phyloP scores from a whole-genome alignment of 768 basidiomycete species.

The Sutorius australiensis region DNA sequence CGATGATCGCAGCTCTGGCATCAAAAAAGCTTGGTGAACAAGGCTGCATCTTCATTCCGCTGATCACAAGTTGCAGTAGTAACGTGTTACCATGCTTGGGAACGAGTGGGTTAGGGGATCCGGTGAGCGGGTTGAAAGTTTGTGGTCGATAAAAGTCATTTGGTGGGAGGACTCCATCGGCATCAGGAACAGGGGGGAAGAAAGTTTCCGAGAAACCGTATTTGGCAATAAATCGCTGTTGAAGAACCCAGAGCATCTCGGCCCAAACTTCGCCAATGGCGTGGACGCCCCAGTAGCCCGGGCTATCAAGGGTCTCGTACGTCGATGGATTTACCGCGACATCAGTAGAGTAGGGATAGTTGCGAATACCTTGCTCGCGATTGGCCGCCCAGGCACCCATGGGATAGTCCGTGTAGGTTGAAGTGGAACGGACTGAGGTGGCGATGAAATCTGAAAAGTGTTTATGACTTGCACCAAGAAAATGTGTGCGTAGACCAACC shows the following conservation, averaged over 20 bases:
- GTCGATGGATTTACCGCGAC: conserved; percentile 78
- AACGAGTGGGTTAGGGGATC: conserved; percentile 46
- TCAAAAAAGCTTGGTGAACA: conserved; percentile 91
- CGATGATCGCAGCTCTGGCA: conserved; percentile 84
- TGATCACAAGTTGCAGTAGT: conserved; percentile 76
- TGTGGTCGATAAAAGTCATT: conserved; percentile 66
- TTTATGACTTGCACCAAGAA: background rate
- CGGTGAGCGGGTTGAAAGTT: conserved; percentile 30
- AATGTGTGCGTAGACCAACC: conserved; percentile 34
- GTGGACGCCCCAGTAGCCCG: conserved; percentile 91
- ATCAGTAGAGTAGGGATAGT: conserved; percentile 84
- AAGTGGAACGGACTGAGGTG: conserved; percentile 77
- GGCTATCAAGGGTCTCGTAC: conserved; percentile 93
- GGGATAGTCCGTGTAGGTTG: conserved; percentile 67
- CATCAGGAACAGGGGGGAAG: conserved; percentile 73
- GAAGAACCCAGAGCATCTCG: conserved; percentile 79
- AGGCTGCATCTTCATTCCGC: conserved; percentile 92
- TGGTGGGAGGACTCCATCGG: conserved; percentile 58
- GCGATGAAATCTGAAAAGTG: conserved; percentile 66
- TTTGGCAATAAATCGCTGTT: conserved; percentile 69
- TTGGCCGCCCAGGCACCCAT: conserved; percentile 98
- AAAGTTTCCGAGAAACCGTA: conserved; percentile 77
- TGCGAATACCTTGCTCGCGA: conserved; percentile 69
- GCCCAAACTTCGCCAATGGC: conserved; percentile 97
- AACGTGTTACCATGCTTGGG: conserved; percentile 93